Evolutionary conservation across 345 rosid species (phyloP).

Genomic region (Erucastrum elatum): DNA sequence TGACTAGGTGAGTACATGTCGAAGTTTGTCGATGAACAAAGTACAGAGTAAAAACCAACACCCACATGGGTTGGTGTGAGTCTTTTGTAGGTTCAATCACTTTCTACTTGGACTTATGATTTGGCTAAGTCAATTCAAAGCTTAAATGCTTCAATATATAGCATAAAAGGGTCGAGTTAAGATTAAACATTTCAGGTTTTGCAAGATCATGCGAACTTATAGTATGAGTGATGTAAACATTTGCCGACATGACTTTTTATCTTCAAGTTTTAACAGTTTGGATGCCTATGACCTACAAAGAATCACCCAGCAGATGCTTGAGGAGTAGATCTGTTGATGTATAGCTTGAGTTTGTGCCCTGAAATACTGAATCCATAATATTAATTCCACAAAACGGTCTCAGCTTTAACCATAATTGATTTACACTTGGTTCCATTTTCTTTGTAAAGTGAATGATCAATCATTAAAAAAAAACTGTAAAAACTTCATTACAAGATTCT

Average conservation of each 20-base stretch:
- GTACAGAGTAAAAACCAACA: conserved; percentile 18
- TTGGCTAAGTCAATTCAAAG: background rate
- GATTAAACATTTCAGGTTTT: background rate
- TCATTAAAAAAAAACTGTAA: conserved; percentile 14
- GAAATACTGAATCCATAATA: background rate
- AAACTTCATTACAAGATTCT: conserved; percentile 9
- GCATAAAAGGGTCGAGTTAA: background rate
- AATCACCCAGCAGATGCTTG: conserved; percentile 13
- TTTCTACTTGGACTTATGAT: background rate
- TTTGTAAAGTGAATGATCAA: conserved; percentile 12
- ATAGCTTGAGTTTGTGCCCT: background rate
- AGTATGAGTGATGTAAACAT: background rate
- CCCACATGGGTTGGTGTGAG: conserved; percentile 22
- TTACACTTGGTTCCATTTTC: background rate
- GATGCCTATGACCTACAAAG: background rate
- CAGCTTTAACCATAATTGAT: background rate
- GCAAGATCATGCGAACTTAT: background rate
- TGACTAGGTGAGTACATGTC: conserved; percentile 21
- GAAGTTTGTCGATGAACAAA: conserved; percentile 31
- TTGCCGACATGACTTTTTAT: background rate
- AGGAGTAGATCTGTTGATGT: background rate
- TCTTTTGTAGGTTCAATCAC: background rate
- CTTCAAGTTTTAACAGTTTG: background rate
- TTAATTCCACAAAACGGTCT: background rate
- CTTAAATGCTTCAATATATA: background rate